A percentile compares a stretch with the other conserved stretches of the same genome.
Evolutionary conservation across 495 filamentous ascomycete species (phyloP).

Genomic region (Lasiosphaeris hirsuta): DNA sequence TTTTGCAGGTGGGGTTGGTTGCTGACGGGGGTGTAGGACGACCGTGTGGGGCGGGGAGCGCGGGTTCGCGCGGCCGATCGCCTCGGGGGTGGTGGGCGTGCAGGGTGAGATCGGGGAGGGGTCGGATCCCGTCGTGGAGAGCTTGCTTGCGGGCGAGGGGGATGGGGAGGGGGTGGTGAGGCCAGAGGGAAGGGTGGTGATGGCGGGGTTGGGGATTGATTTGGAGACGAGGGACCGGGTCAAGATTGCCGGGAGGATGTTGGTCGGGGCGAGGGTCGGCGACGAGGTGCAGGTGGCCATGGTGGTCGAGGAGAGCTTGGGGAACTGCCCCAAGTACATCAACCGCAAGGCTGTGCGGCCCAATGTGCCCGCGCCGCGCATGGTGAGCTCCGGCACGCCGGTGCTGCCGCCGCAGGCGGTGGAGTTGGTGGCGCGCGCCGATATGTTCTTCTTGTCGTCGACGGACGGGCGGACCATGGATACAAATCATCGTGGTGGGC

Average conservation of each 20-base stretch:
- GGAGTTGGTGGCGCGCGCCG: constrained; percentile 58
- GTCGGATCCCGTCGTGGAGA: constrained; percentile 63
- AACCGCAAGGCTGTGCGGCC: constrained; percentile 65
- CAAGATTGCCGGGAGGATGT: constrained; percentile 64
- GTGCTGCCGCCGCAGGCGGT: constrained; percentile 49
- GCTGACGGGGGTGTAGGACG: constrained; percentile 41
- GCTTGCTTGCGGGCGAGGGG: constrained; percentile 38
- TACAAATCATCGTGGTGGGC: constrained; percentile 77
- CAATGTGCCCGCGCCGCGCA: constrained; percentile 46
- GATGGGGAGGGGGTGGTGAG: constrained; percentile 36
- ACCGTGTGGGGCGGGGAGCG: constrained; percentile 68
- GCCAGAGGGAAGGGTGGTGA: constrained; percentile 32
- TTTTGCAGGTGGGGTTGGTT: no score
- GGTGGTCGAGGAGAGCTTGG: constrained; percentile 64
- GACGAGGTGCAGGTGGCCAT: constrained; percentile 62
- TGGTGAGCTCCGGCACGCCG: not conserved
- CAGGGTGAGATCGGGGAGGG: constrained; percentile 53
- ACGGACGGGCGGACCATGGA: constrained; percentile 70
- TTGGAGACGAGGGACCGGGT: constrained; percentile 61
- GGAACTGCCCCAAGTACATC: constrained; percentile 82
- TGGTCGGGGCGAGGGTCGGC: constrained; percentile 47
- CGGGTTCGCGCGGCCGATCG: constrained; percentile 60
- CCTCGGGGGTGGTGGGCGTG: constrained; percentile 56
- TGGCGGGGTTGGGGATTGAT: constrained; percentile 64
- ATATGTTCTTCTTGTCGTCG: constrained; percentile 73